Conservation (phyloP, 257 asterid species). For the Leonotis leonurus region DNA sequence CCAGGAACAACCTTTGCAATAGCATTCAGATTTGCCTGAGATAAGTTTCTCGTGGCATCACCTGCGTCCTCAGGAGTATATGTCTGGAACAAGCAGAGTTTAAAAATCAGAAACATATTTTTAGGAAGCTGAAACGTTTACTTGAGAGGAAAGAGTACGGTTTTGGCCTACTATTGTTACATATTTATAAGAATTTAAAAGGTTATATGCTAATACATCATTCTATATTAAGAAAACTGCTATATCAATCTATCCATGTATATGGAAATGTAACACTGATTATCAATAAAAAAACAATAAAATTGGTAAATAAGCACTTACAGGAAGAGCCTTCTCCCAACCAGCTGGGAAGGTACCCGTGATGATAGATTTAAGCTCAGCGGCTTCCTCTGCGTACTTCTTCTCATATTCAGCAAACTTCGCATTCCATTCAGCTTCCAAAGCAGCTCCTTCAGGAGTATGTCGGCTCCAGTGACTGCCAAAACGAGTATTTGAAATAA, state of each 20-base stretch:
- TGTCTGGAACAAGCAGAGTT: slow-evolving; percentile 31
- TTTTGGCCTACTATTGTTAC: no score
- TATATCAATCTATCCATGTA: not conserved
- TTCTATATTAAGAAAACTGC: not conserved
- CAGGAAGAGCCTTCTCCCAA: slow-evolving; percentile 88
- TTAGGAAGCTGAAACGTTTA: not conserved
- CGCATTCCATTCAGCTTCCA: slow-evolving; percentile 90
- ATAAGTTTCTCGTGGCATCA: slow-evolving; percentile 70
- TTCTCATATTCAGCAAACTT: slow-evolving; percentile 81
- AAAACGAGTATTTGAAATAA: slow-evolving; percentile 7
- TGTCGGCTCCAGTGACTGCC: slow-evolving; percentile 93
- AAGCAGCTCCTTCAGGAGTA: slow-evolving; percentile 64
- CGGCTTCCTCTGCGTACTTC: slow-evolving; percentile 76
- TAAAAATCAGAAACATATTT: slow-evolving; percentile 3
- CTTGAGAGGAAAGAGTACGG: not conserved
- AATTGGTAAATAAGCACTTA: slow-evolving; percentile 28
- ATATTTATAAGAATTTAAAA: no score
- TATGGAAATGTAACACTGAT: not conserved
- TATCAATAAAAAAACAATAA: not conserved
- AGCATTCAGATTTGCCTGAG: slow-evolving; percentile 63
- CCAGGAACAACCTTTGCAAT: slow-evolving; percentile 83
- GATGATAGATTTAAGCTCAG: slow-evolving; percentile 59
- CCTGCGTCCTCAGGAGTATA: slow-evolving; percentile 71
- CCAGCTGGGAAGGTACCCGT: slow-evolving; percentile 66
- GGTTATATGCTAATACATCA: not conserved